phyloP scores from a whole-genome alignment of 1,284 basidiomycete species.

The Moniliophthora roreri region DNA sequence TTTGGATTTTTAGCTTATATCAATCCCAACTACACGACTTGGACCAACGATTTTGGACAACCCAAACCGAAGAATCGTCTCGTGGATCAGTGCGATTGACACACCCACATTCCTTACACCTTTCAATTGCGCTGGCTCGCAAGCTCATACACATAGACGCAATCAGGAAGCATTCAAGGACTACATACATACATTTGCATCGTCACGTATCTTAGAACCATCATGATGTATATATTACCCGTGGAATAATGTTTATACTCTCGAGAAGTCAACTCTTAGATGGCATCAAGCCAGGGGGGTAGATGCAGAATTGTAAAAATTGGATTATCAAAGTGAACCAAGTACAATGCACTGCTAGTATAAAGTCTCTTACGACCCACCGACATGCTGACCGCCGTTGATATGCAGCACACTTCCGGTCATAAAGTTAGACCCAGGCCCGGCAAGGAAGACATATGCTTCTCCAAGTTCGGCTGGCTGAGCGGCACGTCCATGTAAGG shows the following conservation, averaged over 20 bases:
- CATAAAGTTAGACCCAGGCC: conserved; percentile 38
- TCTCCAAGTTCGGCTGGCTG: conserved; percentile 59
- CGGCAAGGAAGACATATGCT: conserved; percentile 45
- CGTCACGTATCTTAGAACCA: too few species aligned
- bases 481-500: conserved; percentile 48
- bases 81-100: conserved; percentile 11
- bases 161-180: too few species aligned
- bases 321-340: too few species aligned
- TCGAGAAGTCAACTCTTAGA: too few species aligned
- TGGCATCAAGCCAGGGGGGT: too few species aligned
- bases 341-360: too few species aligned
- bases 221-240: too few species aligned
- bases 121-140: too few species aligned
- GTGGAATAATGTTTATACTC: background rate
- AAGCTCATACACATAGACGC: too few species aligned
- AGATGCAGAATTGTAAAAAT: too few species aligned
- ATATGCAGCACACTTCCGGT: conserved; percentile 35
- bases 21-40: conserved; percentile 35
- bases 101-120: background rate
- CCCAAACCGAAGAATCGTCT: conserved; percentile 25
- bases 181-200: too few species aligned
- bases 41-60: conserved; percentile 39
- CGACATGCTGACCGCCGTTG: conserved; percentile 23
- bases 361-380: background rate
- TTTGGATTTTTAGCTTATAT: too few species aligned